A percentile compares a stretch with the other conserved stretches of the same genome.
Conservation (phyloP, 495 filamentous ascomycete species). For the Neurospora sp. region DNA sequence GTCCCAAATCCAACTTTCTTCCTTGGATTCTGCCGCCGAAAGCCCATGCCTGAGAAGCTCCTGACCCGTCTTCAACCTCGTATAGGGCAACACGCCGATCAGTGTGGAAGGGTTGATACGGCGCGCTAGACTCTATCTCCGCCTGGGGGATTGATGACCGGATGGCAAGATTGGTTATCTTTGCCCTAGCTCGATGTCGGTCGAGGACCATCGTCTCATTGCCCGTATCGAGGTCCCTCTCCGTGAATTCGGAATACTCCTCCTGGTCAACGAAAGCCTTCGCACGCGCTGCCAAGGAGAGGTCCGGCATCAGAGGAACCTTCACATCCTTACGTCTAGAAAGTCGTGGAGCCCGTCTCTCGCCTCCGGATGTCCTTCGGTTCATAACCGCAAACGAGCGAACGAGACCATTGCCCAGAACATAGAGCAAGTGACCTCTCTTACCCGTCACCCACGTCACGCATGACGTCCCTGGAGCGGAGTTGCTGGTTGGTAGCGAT, state of each 20-base stretch:
- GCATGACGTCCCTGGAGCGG: conserved; percentile 38
- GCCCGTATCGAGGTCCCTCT: conserved; percentile 32
- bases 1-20: conserved; percentile 52
- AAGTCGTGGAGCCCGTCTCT: conserved; percentile 31
- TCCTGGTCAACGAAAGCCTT: conserved; percentile 37
- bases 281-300: conserved; percentile 31
- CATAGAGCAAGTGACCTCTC: conserved; percentile 44
- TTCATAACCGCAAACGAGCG: conserved; percentile 58
- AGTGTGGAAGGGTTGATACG: conserved; percentile 85
- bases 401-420: conserved; percentile 48
- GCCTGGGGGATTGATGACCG: conserved; percentile 64
- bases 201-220: conserved; percentile 34
- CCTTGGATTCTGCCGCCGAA: conserved; percentile 58
- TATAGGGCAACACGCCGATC: conserved; percentile 67
- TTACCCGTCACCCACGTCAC: conserved; percentile 46
- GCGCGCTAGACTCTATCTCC: conserved; percentile 86
- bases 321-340: conserved; percentile 55
- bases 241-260: conserved; percentile 38
- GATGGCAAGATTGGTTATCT: conserved; percentile 22
- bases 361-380: conserved; percentile 26
- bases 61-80: conserved; percentile 36
- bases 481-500: conserved; percentile 50
- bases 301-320: conserved; percentile 46
- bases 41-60: conserved; percentile 43
- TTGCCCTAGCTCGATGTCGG: conserved; percentile 15